phyloP scores from a whole-genome alignment of 163 green algal genomes.

The Smithsoniella earleae region DNA sequence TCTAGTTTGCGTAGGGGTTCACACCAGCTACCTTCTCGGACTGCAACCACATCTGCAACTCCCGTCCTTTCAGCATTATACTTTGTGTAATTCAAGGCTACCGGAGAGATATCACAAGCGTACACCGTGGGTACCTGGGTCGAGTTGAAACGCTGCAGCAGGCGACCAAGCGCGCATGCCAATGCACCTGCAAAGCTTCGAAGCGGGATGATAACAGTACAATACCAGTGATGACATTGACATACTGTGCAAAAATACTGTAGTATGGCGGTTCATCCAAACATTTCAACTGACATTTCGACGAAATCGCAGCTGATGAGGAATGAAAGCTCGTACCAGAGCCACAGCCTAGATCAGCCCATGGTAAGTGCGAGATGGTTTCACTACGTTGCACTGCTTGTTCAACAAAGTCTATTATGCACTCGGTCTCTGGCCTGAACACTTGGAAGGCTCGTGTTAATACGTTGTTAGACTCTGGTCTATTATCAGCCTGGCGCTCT shows the following conservation, averaged over 20 bases:
- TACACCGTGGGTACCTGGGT: background rate
- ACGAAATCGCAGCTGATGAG: background rate
- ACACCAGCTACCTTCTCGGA: constrained; percentile 6
- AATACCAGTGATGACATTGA: background rate
- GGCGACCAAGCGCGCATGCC: background rate
- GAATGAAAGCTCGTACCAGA: background rate
- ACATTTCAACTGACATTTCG: background rate
- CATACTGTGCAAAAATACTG: background rate
- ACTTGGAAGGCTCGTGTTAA: no score
- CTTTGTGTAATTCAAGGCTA: background rate
- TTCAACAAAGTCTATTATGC: background rate
- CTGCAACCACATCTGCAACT: background rate
- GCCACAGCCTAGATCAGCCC: constrained; percentile 8
- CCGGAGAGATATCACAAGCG: background rate
- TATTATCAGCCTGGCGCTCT: no score
- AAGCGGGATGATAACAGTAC: no score
- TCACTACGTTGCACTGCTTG: background rate
- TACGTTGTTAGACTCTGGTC: no score
- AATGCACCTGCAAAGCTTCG: constrained; percentile 26
- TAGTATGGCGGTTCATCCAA: background rate
- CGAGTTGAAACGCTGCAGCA: background rate
- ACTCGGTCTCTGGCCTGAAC: constrained; percentile 14
- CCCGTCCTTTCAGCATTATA: background rate
- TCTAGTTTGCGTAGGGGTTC: background rate
- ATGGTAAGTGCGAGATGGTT: background rate